Evolutionary conservation across 2,329 filamentous ascomycete genomes (phyloP).

Genomic region (Huntiella savannae): DNA sequence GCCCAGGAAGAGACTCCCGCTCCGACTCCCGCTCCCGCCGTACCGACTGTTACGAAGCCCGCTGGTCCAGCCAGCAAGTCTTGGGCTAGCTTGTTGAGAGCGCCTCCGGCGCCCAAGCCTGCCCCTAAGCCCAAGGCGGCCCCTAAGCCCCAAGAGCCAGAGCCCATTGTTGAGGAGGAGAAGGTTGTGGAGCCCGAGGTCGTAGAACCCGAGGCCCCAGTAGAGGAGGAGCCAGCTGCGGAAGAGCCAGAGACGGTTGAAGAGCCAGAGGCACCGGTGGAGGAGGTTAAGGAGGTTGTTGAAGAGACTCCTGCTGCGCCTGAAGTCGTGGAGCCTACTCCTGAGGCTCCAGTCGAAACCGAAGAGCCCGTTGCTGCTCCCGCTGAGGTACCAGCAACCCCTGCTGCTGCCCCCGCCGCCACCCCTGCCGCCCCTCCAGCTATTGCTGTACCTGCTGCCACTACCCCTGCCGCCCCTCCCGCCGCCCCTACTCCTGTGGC

Average conservation of each 20-base stretch:
- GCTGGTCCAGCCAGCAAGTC: constrained; percentile 32
- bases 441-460: constrained; percentile 42
- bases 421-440: constrained; percentile 37
- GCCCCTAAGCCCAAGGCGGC: constrained; percentile 34
- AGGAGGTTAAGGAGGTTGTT: constrained; percentile 19
- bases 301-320: constrained; percentile 16
- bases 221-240: constrained; percentile 5
- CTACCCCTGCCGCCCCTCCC: constrained; percentile 33
- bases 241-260: constrained; percentile 19
- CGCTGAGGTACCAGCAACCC: constrained; percentile 35
- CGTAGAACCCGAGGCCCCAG: neutral
- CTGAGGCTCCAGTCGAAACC: constrained; percentile 34
- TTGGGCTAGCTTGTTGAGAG: constrained; percentile 59
- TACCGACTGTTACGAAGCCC: constrained; percentile 21
- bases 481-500: constrained; percentile 36
- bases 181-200: constrained; percentile 1
- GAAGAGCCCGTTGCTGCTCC: constrained; percentile 55
- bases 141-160: constrained; percentile 21
- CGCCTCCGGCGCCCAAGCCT: constrained; percentile 38
- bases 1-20: constrained; percentile 4
- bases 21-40: constrained; percentile 16
- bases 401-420: constrained; percentile 44
- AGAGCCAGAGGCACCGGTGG: constrained; percentile 17
- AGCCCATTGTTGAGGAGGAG: neutral
- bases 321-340: constrained; percentile 26